Base-by-base conservation (phyloP, 2,329 filamentous ascomycete species). In the Ophiostoma sp. region DNA sequence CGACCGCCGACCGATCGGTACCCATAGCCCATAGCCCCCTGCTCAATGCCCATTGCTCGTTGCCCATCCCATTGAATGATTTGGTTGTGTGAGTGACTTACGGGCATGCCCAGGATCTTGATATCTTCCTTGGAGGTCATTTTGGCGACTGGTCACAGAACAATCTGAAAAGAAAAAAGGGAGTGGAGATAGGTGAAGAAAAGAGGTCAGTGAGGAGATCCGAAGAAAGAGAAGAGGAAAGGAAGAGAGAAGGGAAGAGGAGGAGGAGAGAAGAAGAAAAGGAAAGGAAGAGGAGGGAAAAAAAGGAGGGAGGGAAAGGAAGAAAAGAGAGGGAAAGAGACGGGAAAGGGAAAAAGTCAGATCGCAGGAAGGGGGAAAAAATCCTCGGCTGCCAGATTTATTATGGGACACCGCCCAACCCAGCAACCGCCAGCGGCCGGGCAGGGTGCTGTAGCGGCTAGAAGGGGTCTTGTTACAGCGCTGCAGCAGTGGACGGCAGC, bases 51-150 rank as follows among this genome's bases (percentile, higher is more conserved):
- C 27, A 62, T 38, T 63, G 38, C 12, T 42, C 40, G 27, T 40
- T 40, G 60, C 40, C 8, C 38, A n/a, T 18, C 7, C 14, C 60
- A 18, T 44, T n/a, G 60, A 16, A 38, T 63, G 14, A 2, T 2
- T 16, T 47, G 45, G 45, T 16, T 36, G 27, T 40, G 18, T 36
- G 47, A 8, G n/a, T 55, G 62, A 83, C 85, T 84, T 83, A 89
- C 86, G 79, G 85, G 85, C 84, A 89, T 88, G 84, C 87, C 87
- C 83, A 88, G 76, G 76, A 89, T 82, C 79, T 81, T 84, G 74
- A 82, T 80, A 76, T 85, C 80, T 73, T 85, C 80, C 76, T 81
- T 79, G 75, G 77, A 73, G 79, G 84, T 81, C 84, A 87, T 87
- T 76, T 78, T 85, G 80, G 77, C 78, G 76, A 76, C 75, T 78